Conservation (phyloP, 2,329 filamentous ascomycete genomes). For the Pseudohalonectria lignicola region DNA sequence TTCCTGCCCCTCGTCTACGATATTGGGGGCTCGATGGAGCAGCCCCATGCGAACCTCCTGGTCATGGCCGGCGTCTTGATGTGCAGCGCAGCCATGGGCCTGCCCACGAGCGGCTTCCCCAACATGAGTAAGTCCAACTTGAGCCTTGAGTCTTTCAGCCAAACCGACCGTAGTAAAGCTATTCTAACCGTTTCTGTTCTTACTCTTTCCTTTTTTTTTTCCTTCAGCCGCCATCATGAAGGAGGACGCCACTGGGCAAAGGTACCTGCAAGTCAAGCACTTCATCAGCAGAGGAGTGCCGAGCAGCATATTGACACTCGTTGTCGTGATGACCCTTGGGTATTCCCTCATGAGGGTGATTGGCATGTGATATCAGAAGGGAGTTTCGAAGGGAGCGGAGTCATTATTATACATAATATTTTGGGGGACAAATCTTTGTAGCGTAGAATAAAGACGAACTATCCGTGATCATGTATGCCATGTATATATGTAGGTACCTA, state of each 20-base stretch:
- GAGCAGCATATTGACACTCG: conserved; percentile 68
- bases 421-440: no score
- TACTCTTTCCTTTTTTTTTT: conserved; percentile 7
- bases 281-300: conserved; percentile 93
- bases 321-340: conserved; percentile 76
- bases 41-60: conserved; percentile 86
- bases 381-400: no score
- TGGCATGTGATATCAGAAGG: conserved; percentile 24
- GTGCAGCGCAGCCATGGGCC: conserved; percentile 94
- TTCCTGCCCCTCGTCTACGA: conserved; percentile 83
- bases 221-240: conserved; percentile 96
- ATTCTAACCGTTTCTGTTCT: conserved; percentile 8
- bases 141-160: no score
- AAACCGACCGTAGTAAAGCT: neutral
- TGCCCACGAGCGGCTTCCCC: conserved; percentile 93
- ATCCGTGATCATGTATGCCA: no score
- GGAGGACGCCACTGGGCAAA: conserved; percentile 85
- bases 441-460: no score
- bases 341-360: conserved; percentile 76
- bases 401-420: no score
- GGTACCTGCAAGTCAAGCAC: conserved; percentile 85
- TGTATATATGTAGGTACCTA: no score
- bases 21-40: conserved; percentile 73
- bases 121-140: conserved; percentile 95
- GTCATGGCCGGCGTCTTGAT: conserved; percentile 95